phyloP scores from a whole-genome alignment of 441 rosid genomes.

The Populus tomentosa region DNA sequence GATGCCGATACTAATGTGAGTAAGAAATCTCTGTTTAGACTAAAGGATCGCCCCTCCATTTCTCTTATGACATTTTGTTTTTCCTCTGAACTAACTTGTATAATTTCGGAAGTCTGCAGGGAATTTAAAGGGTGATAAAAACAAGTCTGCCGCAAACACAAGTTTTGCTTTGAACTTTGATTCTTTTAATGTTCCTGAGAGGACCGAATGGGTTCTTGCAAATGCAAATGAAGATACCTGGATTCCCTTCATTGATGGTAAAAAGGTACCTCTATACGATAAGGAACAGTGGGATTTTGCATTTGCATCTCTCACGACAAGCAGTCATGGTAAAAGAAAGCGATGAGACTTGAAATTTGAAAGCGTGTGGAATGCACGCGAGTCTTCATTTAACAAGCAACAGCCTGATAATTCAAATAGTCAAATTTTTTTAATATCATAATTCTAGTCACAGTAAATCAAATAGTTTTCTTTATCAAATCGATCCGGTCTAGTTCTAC shows the following conservation, averaged over 20 bases:
- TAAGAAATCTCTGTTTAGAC: conserved; percentile 1
- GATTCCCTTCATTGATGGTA: conserved; percentile 45
- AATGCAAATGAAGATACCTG: conserved; percentile 36
- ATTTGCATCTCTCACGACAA: conserved; percentile 25
- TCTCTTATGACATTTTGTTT: background rate
- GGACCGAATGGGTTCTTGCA: conserved; percentile 51
- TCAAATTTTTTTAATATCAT: no score
- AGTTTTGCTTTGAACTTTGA: conserved; percentile 40
- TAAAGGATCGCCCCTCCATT: background rate
- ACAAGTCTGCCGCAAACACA: conserved; percentile 21
- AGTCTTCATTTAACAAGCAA: background rate
- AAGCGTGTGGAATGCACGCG: background rate
- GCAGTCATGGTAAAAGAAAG: conserved; percentile 14
- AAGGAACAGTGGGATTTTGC: conserved; percentile 52
- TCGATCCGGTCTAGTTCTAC: background rate
- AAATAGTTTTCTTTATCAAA: background rate
- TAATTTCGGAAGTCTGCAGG: conserved; percentile 27
- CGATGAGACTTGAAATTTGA: conserved; percentile 1
- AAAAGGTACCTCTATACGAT: conserved; percentile 39
- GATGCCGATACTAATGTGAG: conserved; percentile 37
- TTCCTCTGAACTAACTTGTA: conserved; percentile 1
- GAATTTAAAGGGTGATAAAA: conserved; percentile 25
- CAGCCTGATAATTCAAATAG: background rate
- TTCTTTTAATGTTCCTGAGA: conserved; percentile 46
- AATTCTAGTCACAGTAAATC: background rate